phyloP scores from a whole-genome alignment of 1,284 basidiomycete species.

The Chalciporus sp. region DNA sequence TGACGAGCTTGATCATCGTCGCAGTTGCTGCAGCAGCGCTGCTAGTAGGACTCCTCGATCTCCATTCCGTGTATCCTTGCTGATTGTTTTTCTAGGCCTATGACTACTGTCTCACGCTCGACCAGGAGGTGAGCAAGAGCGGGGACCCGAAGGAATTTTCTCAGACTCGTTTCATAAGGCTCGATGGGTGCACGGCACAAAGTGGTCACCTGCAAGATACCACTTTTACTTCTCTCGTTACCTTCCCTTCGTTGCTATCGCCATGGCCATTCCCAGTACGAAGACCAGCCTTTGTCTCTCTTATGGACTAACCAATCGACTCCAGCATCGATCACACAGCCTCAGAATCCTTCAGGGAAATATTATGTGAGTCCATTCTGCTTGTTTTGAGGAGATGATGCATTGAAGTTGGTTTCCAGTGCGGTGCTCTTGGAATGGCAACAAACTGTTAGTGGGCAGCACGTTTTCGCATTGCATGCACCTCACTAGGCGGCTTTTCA shows the following conservation, averaged over 20 bases:
- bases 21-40: conserved; percentile 18
- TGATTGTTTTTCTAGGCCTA: conserved; percentile 13
- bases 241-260: conserved; percentile 25
- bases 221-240: conserved; percentile 25
- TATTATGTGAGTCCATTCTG: conserved; percentile 11
- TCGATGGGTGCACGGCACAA: conserved; percentile 17
- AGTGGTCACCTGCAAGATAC: conserved; percentile 21
- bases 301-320: not conserved
- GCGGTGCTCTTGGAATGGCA: conserved; percentile 15
- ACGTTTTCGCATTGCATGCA: not conserved
- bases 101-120: conserved; percentile 22
- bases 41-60: conserved; percentile 5
- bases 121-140: conserved; percentile 11
- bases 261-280: conserved; percentile 19
- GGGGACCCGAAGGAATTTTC: not conserved
- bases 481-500: conserved; percentile 1
- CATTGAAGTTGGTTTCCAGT: conserved; percentile 13
- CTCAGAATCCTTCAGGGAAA: not conserved
- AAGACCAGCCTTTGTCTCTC: not conserved
- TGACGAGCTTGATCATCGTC: not conserved
- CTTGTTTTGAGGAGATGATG: not conserved
- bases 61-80: not conserved
- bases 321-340: conserved; percentile 12
- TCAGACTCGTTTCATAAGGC: conserved; percentile 10
- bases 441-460: conserved; percentile 4